Evolutionary conservation across 805 yeast genomes (phyloP), one percentile per base, ranked within the genome.

Genomic region (Metschnikowia noctiluminum): DNA sequence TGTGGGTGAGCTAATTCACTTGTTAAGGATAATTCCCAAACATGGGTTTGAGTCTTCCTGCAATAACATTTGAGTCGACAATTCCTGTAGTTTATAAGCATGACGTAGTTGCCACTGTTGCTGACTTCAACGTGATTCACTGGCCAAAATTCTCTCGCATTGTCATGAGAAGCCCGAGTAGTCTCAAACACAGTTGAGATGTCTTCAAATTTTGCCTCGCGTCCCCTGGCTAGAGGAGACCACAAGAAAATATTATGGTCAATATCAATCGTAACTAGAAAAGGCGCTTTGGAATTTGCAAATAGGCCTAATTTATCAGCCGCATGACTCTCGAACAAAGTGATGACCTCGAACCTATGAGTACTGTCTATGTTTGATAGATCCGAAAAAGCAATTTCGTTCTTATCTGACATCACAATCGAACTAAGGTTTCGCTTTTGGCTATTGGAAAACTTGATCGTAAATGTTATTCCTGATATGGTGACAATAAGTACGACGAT

Each of bases 191-290:
- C 37, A 74, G 87, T 62, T 0, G 68, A 47, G 8, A 69, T 58
- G 35, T 64, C 57, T 1, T 64, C 56, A 1, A 72, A 70, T 6
- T 26, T 30, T 0, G 54, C 51, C 3, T 39, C 40, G 8, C 45
- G 37, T 15, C 51, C 41, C 16, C 61, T 64, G 9, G 52, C 32
- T 46, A 82, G 61, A 3, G 90, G 90, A 0, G 87, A 84, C 95
- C 95, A 88, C 10, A 87, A 79, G 31, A 81, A 63, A 4, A 88
- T 74, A 50, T 76, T 79, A 56, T 85, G 90, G 57, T 88, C 95
- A 60, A 89, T 68, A 4, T 91, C 92, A 28, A 85, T 77, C 1
- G 87, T 76, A 0, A 87, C 81, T 26, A 87, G 73, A 57, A 86
- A 84, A 2, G 89, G 82, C 45, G 81, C 74, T 12, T 78, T 69